Evolutionary conservation across 2,329 filamentous ascomycete species (phyloP).

Genomic region (Claviceps sp.): DNA sequence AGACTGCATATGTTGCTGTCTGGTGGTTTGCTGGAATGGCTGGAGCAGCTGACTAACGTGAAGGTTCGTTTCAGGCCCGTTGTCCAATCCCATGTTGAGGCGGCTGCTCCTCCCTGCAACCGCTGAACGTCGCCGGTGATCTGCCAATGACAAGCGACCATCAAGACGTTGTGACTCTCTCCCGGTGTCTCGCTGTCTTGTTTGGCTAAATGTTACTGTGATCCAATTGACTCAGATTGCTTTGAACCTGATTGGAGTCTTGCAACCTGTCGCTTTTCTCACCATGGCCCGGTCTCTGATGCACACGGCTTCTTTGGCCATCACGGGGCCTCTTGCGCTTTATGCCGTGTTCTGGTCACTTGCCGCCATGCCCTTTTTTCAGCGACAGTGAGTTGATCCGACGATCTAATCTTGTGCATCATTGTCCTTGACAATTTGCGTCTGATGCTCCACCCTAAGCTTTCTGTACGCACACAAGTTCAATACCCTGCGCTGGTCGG

Average conservation of each 20-base stretch:
- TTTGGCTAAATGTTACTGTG: not conserved
- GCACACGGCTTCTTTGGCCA: slow-evolving; percentile 13
- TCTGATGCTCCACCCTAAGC: slow-evolving; percentile 28
- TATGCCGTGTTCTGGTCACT: slow-evolving; percentile 56
- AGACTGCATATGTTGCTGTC: too few relatives aligned
- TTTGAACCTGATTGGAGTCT: not conserved
- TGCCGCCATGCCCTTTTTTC: slow-evolving; percentile 55
- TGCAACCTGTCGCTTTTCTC: not conserved
- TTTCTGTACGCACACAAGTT: slow-evolving; percentile 75
- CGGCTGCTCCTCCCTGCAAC: too few relatives aligned
- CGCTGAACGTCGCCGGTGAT: too few relatives aligned
- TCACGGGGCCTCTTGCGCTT: slow-evolving; percentile 45
- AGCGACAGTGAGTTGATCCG: slow-evolving; percentile 55
- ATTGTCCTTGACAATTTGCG: not conserved
- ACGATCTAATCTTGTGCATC: not conserved
- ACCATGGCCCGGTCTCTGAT: slow-evolving; percentile 16
- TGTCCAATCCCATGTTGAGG: too few relatives aligned
- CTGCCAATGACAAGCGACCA: too few relatives aligned
- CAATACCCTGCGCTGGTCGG: slow-evolving; percentile 56
- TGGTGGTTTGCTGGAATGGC: too few relatives aligned
- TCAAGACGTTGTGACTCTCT: too few relatives aligned
- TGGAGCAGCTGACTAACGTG: too few relatives aligned
- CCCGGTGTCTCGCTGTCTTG: not conserved
- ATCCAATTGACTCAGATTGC: not conserved
- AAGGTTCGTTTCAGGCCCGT: too few relatives aligned